Conservation (phyloP, 2,329 filamentous ascomycete species). For the Ceratocystis lukuohia region DNA sequence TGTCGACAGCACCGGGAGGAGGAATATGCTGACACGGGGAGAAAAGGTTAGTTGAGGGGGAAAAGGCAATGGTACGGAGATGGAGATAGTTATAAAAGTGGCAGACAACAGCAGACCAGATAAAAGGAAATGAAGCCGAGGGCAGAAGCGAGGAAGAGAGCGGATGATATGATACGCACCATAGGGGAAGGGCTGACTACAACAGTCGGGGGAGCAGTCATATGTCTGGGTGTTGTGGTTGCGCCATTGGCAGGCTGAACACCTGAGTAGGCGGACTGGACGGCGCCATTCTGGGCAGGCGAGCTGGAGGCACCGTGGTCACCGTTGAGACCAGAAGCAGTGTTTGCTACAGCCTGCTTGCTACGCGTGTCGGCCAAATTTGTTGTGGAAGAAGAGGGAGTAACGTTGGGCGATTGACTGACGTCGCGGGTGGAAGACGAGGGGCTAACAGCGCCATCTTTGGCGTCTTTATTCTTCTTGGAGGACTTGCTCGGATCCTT, state of each 20-base stretch:
- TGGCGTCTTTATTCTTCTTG: conserved; percentile 59
- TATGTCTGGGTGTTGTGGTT: conserved; percentile 50
- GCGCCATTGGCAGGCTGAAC: conserved; percentile 32
- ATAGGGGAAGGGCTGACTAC: conserved; percentile 90
- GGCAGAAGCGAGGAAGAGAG: conserved; percentile 18
- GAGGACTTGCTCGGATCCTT: conserved; percentile 77
- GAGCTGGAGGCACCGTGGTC: conserved; percentile 25
- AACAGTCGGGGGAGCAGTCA: conserved; percentile 66
- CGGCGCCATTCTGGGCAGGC: conserved; percentile 27
- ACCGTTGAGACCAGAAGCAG: not conserved
- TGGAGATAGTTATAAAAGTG: not conserved
- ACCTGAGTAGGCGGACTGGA: conserved; percentile 24
- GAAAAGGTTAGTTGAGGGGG: conserved; percentile 7
- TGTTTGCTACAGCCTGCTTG: conserved; percentile 41
- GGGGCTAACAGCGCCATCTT: conserved; percentile 70
- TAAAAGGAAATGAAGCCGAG: not conserved
- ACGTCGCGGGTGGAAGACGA: conserved; percentile 45
- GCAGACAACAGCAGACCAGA: conserved; percentile 18
- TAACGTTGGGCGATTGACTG: conserved; percentile 51
- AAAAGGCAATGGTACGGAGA: not conserved
- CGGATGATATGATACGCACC: conserved; percentile 38
- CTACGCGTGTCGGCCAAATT: conserved; percentile 74
- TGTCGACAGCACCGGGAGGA: conserved; percentile 84
- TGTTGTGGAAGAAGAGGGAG: conserved; percentile 80
- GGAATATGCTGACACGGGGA: conserved; percentile 57